Evolutionary conservation across 129 eudicot species (phyloP).

Genomic region (Tagetes patula): DNA sequence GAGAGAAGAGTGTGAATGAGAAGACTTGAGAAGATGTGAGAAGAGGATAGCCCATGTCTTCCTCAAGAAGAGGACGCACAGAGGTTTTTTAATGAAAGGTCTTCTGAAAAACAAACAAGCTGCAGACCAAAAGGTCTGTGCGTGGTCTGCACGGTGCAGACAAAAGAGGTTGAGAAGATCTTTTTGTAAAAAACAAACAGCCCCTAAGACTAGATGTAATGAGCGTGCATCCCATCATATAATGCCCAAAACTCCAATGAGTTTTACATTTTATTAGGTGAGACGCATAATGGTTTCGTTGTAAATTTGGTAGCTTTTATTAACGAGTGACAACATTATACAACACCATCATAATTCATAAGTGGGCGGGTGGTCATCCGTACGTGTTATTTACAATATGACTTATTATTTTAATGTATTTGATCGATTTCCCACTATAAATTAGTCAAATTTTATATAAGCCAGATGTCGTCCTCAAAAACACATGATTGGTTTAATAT

Average conservation of each 20-base stretch:
- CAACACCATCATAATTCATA: background rate
- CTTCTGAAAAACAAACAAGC: too few relatives aligned
- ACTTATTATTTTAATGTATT: background rate
- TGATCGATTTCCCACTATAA: background rate
- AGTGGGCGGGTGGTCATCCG: constrained; percentile 12
- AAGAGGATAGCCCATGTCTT: too few relatives aligned
- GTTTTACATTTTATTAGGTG: background rate
- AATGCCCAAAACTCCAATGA: background rate
- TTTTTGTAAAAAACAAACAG: too few relatives aligned
- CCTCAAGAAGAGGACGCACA: too few relatives aligned
- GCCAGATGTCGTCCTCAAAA: background rate
- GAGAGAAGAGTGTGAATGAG: too few relatives aligned
- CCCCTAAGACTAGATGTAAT: too few relatives aligned
- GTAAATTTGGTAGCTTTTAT: constrained; percentile 11
- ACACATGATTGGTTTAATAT: background rate
- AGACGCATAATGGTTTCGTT: background rate
- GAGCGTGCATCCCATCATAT: too few relatives aligned
- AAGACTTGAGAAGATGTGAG: too few relatives aligned
- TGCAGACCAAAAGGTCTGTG: too few relatives aligned
- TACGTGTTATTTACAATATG: background rate
- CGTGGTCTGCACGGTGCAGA: too few relatives aligned
- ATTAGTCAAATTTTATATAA: background rate
- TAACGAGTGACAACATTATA: background rate
- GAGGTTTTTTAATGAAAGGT: too few relatives aligned
- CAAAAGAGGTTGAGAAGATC: too few relatives aligned